Conservation (phyloP, 164 flowering plant species). For the Aristolochia fimbriata region DNA sequence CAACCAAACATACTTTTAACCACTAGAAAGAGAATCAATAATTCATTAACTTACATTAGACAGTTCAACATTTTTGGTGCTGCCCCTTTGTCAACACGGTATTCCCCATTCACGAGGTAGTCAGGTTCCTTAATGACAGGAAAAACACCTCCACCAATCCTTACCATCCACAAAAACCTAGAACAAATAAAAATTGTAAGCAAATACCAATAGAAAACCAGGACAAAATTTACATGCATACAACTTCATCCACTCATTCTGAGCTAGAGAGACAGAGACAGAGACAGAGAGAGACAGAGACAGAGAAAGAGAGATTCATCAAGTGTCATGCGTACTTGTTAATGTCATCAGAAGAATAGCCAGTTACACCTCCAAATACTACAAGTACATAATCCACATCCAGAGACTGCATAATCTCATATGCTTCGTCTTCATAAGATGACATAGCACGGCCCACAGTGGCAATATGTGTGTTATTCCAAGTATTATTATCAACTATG, state of each 20-base stretch:
- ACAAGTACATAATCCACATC: conserved; percentile 96
- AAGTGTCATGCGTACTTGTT: conserved; percentile 67
- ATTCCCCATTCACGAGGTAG: conserved; percentile 98
- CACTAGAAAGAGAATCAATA: not conserved
- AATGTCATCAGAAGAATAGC: conserved; percentile 98
- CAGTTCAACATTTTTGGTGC: conserved; percentile 98
- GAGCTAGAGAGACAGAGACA: no score
- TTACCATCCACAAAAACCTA: conserved; percentile 99
- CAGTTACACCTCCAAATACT: conserved; percentile 98
- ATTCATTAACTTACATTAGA: conserved; percentile 74
- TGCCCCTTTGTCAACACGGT: conserved; percentile 97
- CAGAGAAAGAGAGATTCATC: no score
- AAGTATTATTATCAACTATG: conserved; percentile 95
- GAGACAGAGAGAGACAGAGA: no score
- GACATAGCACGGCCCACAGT: conserved; percentile 99
- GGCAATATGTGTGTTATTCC: conserved; percentile 99
- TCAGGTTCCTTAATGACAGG: conserved; percentile 99
- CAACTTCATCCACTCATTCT: no score
- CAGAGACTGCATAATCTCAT: conserved; percentile 89
- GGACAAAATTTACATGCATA: no score
- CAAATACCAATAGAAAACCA: conserved; percentile 6
- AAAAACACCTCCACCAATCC: conserved; percentile 98
- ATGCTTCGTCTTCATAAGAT: conserved; percentile 95
- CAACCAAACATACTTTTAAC: not conserved
- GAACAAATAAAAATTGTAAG: conserved; percentile 1